Evolutionary conservation across 768 basidiomycete genomes (phyloP).

Genomic region (Phylloporus sp.): DNA sequence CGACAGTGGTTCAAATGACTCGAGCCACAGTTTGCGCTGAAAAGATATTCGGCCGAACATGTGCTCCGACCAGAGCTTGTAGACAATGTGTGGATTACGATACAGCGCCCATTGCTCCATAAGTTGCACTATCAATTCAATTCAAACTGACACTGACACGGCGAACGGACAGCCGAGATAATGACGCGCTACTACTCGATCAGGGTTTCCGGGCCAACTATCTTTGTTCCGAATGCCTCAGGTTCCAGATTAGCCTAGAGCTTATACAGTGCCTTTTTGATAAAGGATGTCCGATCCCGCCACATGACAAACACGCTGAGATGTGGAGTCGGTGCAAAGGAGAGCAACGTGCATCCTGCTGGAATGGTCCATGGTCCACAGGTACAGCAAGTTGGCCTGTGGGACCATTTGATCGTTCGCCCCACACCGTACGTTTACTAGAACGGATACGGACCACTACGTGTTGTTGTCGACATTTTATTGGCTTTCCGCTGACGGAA

Average conservation of each 20-base stretch:
- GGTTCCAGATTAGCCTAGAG: slow-evolving; percentile 15
- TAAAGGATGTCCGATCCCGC: slow-evolving; percentile 25
- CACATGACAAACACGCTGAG: slow-evolving; percentile 29
- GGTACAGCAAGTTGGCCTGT: slow-evolving; percentile 27
- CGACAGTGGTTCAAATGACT: slow-evolving; percentile 1
- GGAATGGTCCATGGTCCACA: slow-evolving; percentile 11
- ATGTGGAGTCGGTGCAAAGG: slow-evolving; percentile 7
- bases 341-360: slow-evolving; percentile 20
- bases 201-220: slow-evolving; percentile 20
- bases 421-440: slow-evolving; percentile 21
- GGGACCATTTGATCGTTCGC: slow-evolving; percentile 24
- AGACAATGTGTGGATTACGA: slow-evolving; percentile 14
- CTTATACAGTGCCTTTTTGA: slow-evolving; percentile 21
- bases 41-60: neutral
- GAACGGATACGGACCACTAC: slow-evolving; percentile 25
- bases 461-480: slow-evolving; percentile 27
- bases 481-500: slow-evolving; percentile 22
- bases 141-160: slow-evolving; percentile 3
- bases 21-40: slow-evolving; percentile 5
- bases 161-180: slow-evolving; percentile 18
- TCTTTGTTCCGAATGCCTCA: slow-evolving; percentile 25
- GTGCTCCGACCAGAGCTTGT: neutral
- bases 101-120: neutral
- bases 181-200: slow-evolving; percentile 18
- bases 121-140: neutral